Conservation (phyloP, 208 protist genomes). For the Trypanosoma rangeli region DNA sequence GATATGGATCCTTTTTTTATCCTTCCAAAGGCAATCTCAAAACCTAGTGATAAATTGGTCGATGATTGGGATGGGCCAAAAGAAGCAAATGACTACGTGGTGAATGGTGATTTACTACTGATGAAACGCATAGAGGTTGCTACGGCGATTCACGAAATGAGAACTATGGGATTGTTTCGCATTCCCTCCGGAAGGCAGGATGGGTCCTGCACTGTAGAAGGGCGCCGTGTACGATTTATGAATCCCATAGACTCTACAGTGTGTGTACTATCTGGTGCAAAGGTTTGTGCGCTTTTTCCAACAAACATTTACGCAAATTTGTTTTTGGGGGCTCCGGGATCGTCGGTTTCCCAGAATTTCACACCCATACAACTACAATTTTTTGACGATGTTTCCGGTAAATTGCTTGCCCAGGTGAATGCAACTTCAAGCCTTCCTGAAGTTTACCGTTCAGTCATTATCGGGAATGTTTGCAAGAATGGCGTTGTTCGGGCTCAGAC, state of each 20-base stretch:
- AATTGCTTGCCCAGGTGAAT: constrained; percentile 35
- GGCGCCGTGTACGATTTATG: constrained; percentile 46
- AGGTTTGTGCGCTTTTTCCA: constrained; percentile 49
- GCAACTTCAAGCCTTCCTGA: constrained; percentile 18
- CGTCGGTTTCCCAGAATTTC: constrained; percentile 14
- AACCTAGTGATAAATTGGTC: constrained; percentile 16
- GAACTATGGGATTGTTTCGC: constrained; percentile 38
- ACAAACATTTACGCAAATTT: constrained; percentile 45
- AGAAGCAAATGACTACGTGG: neutral
- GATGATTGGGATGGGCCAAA: constrained; percentile 9
- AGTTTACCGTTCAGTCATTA: constrained; percentile 34
- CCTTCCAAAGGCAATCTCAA: constrained; percentile 45
- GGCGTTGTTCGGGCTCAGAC: constrained; percentile 34
- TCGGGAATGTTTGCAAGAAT: constrained; percentile 49
- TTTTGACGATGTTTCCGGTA: constrained; percentile 25
- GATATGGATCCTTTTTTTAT: constrained; percentile 67
- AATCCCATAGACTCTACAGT: constrained; percentile 44
- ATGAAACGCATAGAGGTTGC: constrained; percentile 17
- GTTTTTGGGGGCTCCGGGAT: constrained; percentile 33
- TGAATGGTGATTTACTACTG: constrained; percentile 17
- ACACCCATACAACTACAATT: constrained; percentile 43
- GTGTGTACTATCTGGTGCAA: constrained; percentile 44
- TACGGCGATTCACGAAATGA: constrained; percentile 18
- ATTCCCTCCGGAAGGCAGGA: constrained; percentile 35
- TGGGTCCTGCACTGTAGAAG: constrained; percentile 44